A percentile compares a stretch with the other conserved stretches of the same genome.
phyloP scores from a whole-genome alignment of 1,284 basidiomycete species.

The Psilocybe mexicana region DNA sequence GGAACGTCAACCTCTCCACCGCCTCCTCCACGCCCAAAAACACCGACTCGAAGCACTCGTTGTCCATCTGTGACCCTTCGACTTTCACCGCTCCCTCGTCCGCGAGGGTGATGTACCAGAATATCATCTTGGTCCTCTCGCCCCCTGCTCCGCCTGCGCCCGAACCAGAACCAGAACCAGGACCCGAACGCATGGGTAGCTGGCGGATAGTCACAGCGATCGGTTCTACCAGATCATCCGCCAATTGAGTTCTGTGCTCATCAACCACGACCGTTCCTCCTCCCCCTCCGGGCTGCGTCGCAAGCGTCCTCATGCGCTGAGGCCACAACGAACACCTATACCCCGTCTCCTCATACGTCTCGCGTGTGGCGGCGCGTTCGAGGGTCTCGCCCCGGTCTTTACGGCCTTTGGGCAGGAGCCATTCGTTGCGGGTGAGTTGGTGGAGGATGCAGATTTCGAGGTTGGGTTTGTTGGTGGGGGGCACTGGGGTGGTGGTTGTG shows the following conservation, averaged over 20 bases:
- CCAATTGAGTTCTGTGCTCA: conserved; percentile 14
- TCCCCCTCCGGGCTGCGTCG: conserved; percentile 31
- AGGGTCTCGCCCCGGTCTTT: conserved; percentile 57
- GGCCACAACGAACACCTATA: conserved; percentile 49
- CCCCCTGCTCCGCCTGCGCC: background rate
- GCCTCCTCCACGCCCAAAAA: conserved; percentile 25
- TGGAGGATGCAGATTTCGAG: conserved; percentile 33
- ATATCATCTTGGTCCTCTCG: conserved; percentile 25
- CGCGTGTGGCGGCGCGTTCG: conserved; percentile 48
- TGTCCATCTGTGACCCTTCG: conserved; percentile 26
- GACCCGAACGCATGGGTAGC: background rate
- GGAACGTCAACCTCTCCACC: conserved; percentile 24
- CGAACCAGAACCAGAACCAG: too few species aligned
- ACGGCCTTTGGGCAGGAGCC: conserved; percentile 58
- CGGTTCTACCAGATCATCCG: conserved; percentile 26
- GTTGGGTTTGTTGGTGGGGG: background rate
- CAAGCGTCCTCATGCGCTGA: conserved; percentile 42
- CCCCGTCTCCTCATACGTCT: conserved; percentile 63
- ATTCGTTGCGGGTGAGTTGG: conserved; percentile 38
- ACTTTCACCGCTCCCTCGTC: conserved; percentile 24
- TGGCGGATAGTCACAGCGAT: conserved; percentile 27
- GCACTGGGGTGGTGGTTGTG: background rate
- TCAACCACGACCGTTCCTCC: conserved; percentile 24
- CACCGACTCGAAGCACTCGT: conserved; percentile 25
- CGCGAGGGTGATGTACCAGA: conserved; percentile 28